Base-by-base conservation (phyloP, 2,329 filamentous ascomycete species). In the Camptophora hylomeconis region DNA sequence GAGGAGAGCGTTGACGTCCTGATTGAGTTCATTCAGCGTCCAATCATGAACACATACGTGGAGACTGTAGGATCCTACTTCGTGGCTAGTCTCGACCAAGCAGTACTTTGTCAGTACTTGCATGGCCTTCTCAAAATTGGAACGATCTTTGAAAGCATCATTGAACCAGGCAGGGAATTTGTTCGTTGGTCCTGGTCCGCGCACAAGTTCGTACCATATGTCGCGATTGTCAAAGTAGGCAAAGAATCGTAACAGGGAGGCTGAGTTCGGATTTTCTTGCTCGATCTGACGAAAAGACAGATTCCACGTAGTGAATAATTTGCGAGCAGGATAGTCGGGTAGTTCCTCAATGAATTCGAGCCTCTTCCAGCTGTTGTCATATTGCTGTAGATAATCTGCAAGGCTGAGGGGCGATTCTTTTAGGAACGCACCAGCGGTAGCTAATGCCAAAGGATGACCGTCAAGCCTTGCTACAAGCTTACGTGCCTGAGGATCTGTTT, bases 401-500 rank as follows among this genome's bases (percentile, higher is more conserved):
- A 50, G 51, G 18, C 35, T 57, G 1, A 47, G 56, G 20, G 50
- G 34, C 15, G 51, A 49, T 25, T 60, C 37, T 16, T 47, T 32
- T 9, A 66, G 51, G 34, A 60, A 67, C 1, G 56, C 49, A 4
- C 60, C 58, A 11, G 62, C 61, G 10, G 58, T 55, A 4, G 58
- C 45, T 10, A 67, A 50, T 2, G 61, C 61, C 17, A 67, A 50
- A 8, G 60, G 60, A 16, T 64, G 52, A 4, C 62, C 57, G 33
- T 59, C 53, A 1, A 67, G 53, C 26, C 45, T 40, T 18, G 41
- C 32, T 2, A 47, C 46, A 33, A 63, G 50, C 8, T 8, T n/a
- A 16, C 15, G 16, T 11, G 39, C 39, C 25, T 24, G 23, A 28
- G 21, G 19, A 26, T 39, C 37, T 38, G 14, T 19, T 18, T 23